A percentile compares a stretch with the other conserved stretches of the same genome.
Evolutionary conservation across 2,329 filamentous ascomycete species (phyloP).

Genomic region (Sphaerulina populicola): DNA sequence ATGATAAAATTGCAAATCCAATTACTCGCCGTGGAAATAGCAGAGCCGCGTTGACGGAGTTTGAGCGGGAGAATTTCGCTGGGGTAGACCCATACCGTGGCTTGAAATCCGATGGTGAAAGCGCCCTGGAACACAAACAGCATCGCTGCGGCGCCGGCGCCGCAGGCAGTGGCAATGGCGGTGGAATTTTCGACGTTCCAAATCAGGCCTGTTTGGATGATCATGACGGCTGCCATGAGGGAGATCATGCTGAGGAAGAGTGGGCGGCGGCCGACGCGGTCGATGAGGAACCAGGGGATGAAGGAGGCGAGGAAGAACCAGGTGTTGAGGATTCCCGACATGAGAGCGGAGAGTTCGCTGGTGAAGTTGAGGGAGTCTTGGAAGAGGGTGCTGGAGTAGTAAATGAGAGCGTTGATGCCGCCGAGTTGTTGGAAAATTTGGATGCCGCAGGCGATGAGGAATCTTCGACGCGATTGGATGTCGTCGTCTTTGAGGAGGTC

Average conservation of each 20-base stretch:
- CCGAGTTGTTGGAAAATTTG: constrained; percentile 28
- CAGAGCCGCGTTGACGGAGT: constrained; percentile 28
- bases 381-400: constrained; percentile 29
- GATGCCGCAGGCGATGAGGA: constrained; percentile 27
- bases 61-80: constrained; percentile 49
- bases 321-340: constrained; percentile 35
- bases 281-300: constrained; percentile 38
- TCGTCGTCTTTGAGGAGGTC: constrained; percentile 28
- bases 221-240: constrained; percentile 56
- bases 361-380: constrained; percentile 24
- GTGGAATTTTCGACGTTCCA: constrained; percentile 31
- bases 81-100: constrained; percentile 55
- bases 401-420: constrained; percentile 29
- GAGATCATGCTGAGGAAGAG: constrained; percentile 30
- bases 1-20: constrained; percentile 50
- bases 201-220: constrained; percentile 44
- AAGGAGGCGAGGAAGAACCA: constrained; percentile 47
- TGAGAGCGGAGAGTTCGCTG: constrained; percentile 24
- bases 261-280: constrained; percentile 30
- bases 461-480: constrained; percentile 25
- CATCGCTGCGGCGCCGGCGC: constrained; percentile 41
- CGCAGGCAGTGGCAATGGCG: constrained; percentile 21
- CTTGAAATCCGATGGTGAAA: constrained; percentile 53
- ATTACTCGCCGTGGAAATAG: constrained; percentile 30
- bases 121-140: constrained; percentile 57